These are phyloP conservation scores for Mimosa pudica DNA, from an alignment of 306 rosid genomes.

Conservation along the genomic window DNA sequence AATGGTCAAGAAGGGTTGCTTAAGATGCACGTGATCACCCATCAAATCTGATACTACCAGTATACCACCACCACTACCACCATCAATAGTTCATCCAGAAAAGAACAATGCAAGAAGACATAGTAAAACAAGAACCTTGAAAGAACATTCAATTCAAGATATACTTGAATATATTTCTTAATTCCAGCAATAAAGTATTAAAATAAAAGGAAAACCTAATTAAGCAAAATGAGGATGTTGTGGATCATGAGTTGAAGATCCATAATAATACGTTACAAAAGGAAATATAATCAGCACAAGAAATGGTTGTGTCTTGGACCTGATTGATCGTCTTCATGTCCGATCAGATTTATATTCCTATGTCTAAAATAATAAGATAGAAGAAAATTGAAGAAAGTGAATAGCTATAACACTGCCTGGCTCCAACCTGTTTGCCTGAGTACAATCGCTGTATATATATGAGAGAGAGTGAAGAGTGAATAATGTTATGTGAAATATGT, in stretches of 20 bases:
- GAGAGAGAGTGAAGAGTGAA: background rate
- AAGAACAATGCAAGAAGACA: background rate
- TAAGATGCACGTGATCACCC: slow-evolving; percentile 20
- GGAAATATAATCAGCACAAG: slow-evolving; percentile 10
- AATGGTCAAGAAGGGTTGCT: slow-evolving; percentile 21
- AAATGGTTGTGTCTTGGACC: slow-evolving; percentile 12
- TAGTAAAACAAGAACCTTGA: background rate
- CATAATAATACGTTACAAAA: background rate
- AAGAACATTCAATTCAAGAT: background rate
- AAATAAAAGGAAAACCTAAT: background rate
- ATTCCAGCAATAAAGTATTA: background rate
- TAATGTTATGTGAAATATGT: slow-evolving; percentile 26
- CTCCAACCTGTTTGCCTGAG: slow-evolving; percentile 75
- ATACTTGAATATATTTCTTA: background rate
- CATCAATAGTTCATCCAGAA: too few relatives aligned
- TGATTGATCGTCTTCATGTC: background rate
- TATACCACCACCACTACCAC: too few relatives aligned
- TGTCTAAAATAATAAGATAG: background rate
- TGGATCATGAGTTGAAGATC: background rate
- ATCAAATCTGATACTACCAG: background rate
- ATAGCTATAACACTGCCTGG: slow-evolving; percentile 59
- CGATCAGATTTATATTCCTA: background rate
- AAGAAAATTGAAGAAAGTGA: slow-evolving; percentile 24
- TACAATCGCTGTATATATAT: background rate
- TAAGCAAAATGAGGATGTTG: background rate